Evolutionary conservation across 2,329 filamentous ascomycete genomes (phyloP), one percentile per base, ranked within the genome.

Genomic region (Aotearoamyces nothofagi): DNA sequence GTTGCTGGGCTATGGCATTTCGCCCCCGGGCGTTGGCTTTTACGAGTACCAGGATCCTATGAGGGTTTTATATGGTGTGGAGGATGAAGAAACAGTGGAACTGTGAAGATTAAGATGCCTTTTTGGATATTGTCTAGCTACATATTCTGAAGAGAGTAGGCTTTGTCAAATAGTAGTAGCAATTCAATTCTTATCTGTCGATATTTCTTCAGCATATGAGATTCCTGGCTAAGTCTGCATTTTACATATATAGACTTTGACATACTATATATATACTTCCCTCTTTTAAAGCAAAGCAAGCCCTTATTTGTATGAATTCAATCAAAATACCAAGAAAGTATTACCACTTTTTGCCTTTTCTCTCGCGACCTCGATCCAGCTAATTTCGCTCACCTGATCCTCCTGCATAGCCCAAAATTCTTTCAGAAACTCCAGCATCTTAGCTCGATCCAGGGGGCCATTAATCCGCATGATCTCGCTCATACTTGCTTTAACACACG

Each of bases 21-120:
- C 26, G 7, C 23, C 14, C 7, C 36, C 36, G 6, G 16, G 16
- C 11, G 8, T 34, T 10, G 36, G 34, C 1, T 39, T 39, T 15
- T 28, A 29, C 9, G 14, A 36, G 23, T 39, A 39, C 19, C 32
- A 39, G 19, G 34, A 39, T 24, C 36, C 36, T 2, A 39, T 39
- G 34, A 12, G 31, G 11, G 29, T 36, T 2, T 24, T 39, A 3
- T 39, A 29, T 26, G 36, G 36, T 11, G 34, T 39, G 10, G 36
- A 36, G 15, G 36, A 39, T 17, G 36, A 39, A 14, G 36, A 39
- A 22, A 36, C 26, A 16, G 34, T 36, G 5, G 30, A 34, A 9
- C 22, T 33, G 24, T 8, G n/a, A n/a, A n/a, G n/a, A n/a, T 24
- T 11, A n/a, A n/a, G n/a, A n/a, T n/a, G n/a, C n/a, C n/a, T n/a